phyloP scores from a whole-genome alignment of 2,329 filamentous ascomycete genomes.

The Cordyceps pruinosa region DNA sequence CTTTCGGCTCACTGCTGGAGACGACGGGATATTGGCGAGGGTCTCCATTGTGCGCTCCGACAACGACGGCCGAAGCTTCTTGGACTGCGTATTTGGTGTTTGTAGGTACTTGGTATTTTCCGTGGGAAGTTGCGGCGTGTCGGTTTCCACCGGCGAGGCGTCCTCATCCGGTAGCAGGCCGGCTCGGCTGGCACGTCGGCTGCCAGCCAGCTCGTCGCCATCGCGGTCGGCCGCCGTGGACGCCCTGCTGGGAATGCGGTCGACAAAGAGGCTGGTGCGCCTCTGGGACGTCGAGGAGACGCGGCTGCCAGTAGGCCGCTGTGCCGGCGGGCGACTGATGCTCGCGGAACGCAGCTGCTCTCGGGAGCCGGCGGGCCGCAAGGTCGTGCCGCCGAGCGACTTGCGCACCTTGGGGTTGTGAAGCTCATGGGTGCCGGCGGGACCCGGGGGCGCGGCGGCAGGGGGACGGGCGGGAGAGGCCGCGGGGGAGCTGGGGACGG shows the following conservation, averaged over 20 bases:
- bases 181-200: neutral
- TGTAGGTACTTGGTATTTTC: constrained; percentile 11
- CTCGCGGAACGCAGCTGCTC: constrained; percentile 28
- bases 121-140: neutral
- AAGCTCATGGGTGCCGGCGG: constrained; percentile 23
- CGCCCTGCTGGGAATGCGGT: constrained; percentile 13
- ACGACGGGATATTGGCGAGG: constrained; percentile 68
- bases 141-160: neutral
- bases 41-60: constrained; percentile 84
- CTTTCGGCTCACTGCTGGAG: constrained; percentile 61
- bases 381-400: constrained; percentile 16
- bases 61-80: constrained; percentile 50
- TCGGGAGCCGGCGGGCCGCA: constrained; percentile 24
- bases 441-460: constrained; percentile 15
- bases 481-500: constrained; percentile 18
- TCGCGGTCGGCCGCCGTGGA: constrained; percentile 11
- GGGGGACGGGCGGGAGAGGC: constrained; percentile 23
- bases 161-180: constrained; percentile 13
- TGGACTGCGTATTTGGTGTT: constrained; percentile 20
- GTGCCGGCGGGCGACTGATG: constrained; percentile 18
- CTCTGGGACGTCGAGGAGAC: constrained; percentile 8
- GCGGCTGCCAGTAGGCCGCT: constrained; percentile 12
- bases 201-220: neutral
- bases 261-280: constrained; percentile 13
- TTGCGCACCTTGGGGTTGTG: constrained; percentile 35